Evolutionary conservation across 2,329 filamentous ascomycete species (phyloP), one percentile per base, ranked within the genome.

Genomic region (Aspergillus ochraceus): DNA sequence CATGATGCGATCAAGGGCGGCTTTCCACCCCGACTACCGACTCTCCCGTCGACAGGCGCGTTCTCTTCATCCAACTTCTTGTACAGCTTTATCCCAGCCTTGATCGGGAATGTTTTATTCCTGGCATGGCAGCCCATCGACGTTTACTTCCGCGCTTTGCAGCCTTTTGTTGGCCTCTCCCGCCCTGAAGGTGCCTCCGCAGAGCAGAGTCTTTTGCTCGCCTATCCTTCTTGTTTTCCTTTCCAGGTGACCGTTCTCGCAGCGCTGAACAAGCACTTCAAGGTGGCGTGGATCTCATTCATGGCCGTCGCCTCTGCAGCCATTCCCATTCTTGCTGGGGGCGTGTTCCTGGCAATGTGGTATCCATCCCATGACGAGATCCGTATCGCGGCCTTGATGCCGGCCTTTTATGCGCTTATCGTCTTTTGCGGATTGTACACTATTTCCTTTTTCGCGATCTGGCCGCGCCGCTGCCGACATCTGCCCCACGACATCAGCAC

Each of bases 41-140:
- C 88, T 0, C 79, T 81, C 2, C 86, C 91, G 1, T 79, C 83
- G 3, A 69, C 76, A 0, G 80, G 80, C 26, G 90, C 89, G 19
- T 97, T 96, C 75, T 96, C 91, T 1, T 81, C 90, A 0, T 91
- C 92, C 53, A 92, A 97, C 75, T 97, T 97, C 77, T 78, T 97
- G 54, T 97, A 92, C 78, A 86, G 83, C 64, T 88, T 89, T 64
- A 71, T 89, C 20, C 86, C 86, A 0, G 77, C 82, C 0, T 59
- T 87, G 3, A 81, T 88, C 46, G 86, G 82, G 1, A 84, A 81
- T 56, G 68, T 87, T 32, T 77, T 87, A 49, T 86, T 87, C 69
- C 82, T 88, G 22, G 74, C 80, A 54, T 83, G 85, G 77, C 80
- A 87, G 54, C 82, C 84, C 8, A 79, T 88, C 63, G 86, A 88